A percentile compares a stretch with the other conserved stretches of the same genome.
Evolutionary conservation across 176 grass and related monocot genomes (phyloP).

Genomic region (Panicum miliaceum): DNA sequence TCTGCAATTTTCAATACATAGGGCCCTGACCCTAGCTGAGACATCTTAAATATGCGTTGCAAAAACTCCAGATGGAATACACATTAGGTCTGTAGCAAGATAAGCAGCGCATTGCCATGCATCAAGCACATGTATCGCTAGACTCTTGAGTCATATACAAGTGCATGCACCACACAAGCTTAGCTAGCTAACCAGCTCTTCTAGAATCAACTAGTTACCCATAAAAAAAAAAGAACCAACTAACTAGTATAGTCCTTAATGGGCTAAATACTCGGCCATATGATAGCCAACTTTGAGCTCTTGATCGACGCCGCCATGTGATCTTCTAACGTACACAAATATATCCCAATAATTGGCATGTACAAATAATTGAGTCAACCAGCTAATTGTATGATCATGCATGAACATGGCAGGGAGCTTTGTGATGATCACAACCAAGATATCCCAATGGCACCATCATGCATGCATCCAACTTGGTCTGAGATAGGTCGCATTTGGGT

Average conservation of each 20-base stretch:
- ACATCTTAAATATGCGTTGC: background rate
- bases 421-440: slow-evolving; percentile 57
- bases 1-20: background rate
- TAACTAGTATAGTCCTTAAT: slow-evolving; percentile 25
- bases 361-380: slow-evolving; percentile 52
- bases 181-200: slow-evolving; percentile 17
- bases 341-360: slow-evolving; percentile 54
- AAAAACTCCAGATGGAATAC: background rate
- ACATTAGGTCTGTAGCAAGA: slow-evolving; percentile 19
- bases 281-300: slow-evolving; percentile 35
- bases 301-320: slow-evolving; percentile 57
- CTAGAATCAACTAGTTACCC: slow-evolving; percentile 13
- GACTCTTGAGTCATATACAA: slow-evolving; percentile 31
- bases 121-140: slow-evolving; percentile 4
- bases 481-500: slow-evolving; percentile 47
- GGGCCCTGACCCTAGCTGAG: background rate
- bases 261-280: slow-evolving; percentile 29
- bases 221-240: background rate
- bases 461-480: slow-evolving; percentile 55
- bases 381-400: slow-evolving; percentile 54
- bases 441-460: slow-evolving; percentile 37
- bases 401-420: slow-evolving; percentile 55
- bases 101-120: slow-evolving; percentile 4
- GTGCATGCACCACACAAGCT: background rate
- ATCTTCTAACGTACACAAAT: slow-evolving; percentile 28